Evolutionary conservation across 2,329 filamentous ascomycete species (phyloP).

Genomic region (Septoria linicola): DNA sequence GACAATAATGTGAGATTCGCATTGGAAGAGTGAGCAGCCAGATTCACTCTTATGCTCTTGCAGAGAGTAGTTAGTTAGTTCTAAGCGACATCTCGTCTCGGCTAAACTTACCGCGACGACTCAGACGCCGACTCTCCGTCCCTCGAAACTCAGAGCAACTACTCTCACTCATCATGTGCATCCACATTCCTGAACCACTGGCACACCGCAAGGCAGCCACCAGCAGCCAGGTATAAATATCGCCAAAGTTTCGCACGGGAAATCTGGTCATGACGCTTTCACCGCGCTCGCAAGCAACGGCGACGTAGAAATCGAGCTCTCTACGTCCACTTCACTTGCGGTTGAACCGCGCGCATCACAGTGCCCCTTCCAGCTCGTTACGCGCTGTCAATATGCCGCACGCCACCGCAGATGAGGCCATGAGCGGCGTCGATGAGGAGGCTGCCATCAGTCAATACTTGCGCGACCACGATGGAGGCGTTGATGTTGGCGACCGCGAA

Average conservation of each 20-base stretch:
- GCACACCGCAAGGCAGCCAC: slow-evolving; percentile 3
- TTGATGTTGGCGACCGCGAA: slow-evolving; percentile 31
- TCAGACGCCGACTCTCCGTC: background rate
- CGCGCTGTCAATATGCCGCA: slow-evolving; percentile 38
- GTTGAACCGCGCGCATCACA: background rate
- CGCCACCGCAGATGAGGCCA: slow-evolving; percentile 33
- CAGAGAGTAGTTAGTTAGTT: no score
- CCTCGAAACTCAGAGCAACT: background rate
- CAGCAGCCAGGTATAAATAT: background rate
- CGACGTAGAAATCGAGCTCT: slow-evolving; percentile 3
- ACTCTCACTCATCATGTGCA: no score
- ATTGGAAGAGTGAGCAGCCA: no score
- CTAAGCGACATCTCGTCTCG: background rate
- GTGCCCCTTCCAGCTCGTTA: background rate
- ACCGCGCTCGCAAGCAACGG: slow-evolving; percentile 1
- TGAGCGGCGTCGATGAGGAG: slow-evolving; percentile 29
- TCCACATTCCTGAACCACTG: background rate
- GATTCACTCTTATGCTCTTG: no score
- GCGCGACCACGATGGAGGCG: slow-evolving; percentile 27
- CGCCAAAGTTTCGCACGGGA: background rate
- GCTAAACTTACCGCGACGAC: background rate
- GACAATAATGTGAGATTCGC: no score
- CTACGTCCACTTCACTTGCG: background rate
- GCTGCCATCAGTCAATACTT: slow-evolving; percentile 35
- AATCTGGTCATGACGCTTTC: slow-evolving; percentile 8